Evolutionary conservation across 2,329 filamentous ascomycete genomes (phyloP).

Genomic region (Aspergillus tubingensis): DNA sequence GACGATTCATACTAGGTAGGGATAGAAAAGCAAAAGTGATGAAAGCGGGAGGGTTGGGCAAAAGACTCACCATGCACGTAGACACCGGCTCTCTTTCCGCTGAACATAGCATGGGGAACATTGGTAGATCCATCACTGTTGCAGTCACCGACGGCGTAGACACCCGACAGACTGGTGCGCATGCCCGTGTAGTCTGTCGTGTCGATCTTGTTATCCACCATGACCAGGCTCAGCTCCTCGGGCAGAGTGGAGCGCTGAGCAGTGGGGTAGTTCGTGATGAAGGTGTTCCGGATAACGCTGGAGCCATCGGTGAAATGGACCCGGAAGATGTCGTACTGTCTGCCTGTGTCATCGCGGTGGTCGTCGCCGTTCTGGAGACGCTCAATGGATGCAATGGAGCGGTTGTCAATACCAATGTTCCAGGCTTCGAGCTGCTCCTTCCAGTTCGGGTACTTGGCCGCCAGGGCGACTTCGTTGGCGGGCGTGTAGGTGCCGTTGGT

Average conservation of each 20-base stretch:
- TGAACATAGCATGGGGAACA: slow-evolving; percentile 62
- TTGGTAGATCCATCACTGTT: slow-evolving; percentile 64
- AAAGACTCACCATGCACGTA: slow-evolving; percentile 54
- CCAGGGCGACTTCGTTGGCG: slow-evolving; percentile 42
- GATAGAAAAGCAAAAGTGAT: background rate
- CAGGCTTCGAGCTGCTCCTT: slow-evolving; percentile 52
- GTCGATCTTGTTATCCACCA: slow-evolving; percentile 49
- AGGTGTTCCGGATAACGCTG: slow-evolving; percentile 52
- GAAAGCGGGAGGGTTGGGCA: no score
- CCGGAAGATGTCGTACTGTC: slow-evolving; percentile 58
- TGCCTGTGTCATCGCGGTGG: slow-evolving; percentile 27
- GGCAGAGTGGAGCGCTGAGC: slow-evolving; percentile 54
- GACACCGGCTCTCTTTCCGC: slow-evolving; percentile 60
- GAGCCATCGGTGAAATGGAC: slow-evolving; percentile 55
- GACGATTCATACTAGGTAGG: background rate
- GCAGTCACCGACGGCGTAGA: slow-evolving; percentile 62
- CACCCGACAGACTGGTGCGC: slow-evolving; percentile 55
- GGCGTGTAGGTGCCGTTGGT: slow-evolving; percentile 61
- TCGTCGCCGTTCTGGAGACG: slow-evolving; percentile 45
- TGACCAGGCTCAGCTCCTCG: slow-evolving; percentile 49
- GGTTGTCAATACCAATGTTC: slow-evolving; percentile 58
- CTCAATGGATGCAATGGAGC: slow-evolving; percentile 53
- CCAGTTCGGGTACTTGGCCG: slow-evolving; percentile 51
- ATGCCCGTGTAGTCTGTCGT: slow-evolving; percentile 48
- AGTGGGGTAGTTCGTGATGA: slow-evolving; percentile 53